phyloP scores from a whole-genome alignment of 2,329 filamentous ascomycete species.

The Penicillium sp. region DNA sequence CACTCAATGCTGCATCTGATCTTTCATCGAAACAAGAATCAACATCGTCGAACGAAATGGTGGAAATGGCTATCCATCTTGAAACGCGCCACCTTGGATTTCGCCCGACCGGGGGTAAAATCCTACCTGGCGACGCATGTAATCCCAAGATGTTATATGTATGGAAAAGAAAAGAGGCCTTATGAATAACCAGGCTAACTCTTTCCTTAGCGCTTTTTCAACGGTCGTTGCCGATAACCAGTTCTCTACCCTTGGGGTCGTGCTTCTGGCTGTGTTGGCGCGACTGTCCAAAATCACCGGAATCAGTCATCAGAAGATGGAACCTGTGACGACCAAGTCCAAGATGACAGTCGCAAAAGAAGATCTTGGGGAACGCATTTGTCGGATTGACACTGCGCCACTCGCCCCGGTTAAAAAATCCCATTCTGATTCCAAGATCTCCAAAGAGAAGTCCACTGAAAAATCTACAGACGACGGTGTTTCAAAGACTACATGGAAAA shows the following conservation, averaged over 20 bases:
- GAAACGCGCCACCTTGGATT: constrained; percentile 60
- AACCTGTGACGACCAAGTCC: background rate
- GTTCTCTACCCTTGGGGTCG: constrained; percentile 67
- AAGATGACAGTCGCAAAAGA: constrained; percentile 13
- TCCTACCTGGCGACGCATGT: constrained; percentile 31
- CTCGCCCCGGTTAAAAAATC: background rate
- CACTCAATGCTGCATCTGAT: constrained; percentile 62
- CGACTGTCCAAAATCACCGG: constrained; percentile 49
- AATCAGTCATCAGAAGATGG: constrained; percentile 32
- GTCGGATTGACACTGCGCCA: constrained; percentile 13
- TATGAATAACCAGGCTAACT: constrained; percentile 4
- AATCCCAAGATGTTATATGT: constrained; percentile 45
- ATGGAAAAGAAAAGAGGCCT: constrained; percentile 14
- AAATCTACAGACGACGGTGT: background rate
- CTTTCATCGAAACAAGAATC: constrained; percentile 83
- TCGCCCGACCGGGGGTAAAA: constrained; percentile 45
- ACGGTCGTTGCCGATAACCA: constrained; percentile 69
- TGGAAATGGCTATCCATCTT: constrained; percentile 72
- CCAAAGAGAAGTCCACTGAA: background rate
- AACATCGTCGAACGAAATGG: constrained; percentile 79
- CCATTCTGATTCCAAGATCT: background rate
- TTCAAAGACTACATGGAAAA: constrained; percentile 20
- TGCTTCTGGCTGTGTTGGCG: constrained; percentile 64
- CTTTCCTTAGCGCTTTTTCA: constrained; percentile 53
- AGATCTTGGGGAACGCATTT: constrained; percentile 27